phyloP scores from a whole-genome alignment of 441 rosid species.

The Jatropha multifida region DNA sequence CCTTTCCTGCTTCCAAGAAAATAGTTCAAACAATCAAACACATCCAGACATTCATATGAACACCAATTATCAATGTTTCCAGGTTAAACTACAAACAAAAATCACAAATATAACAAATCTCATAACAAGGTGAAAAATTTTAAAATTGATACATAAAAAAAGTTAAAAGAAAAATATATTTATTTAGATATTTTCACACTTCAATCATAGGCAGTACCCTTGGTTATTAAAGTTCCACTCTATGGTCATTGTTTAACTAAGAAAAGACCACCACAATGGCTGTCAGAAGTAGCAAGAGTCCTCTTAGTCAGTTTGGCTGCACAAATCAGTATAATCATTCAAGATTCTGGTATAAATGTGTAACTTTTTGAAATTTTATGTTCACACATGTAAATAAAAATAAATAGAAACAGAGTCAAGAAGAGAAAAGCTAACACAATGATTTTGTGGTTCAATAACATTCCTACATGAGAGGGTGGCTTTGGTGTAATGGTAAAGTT shows the following conservation, averaged over 20 bases:
- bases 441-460: neutral
- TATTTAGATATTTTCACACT: neutral
- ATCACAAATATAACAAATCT: constrained; percentile 2
- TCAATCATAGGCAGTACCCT: neutral
- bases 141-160: neutral
- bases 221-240: neutral
- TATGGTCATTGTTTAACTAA: neutral
- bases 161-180: neutral
- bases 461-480: neutral
- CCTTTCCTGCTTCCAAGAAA: constrained; percentile 67
- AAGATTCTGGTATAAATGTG: neutral
- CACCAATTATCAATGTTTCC: neutral
- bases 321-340: neutral
- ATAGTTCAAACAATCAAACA: constrained; percentile 26
- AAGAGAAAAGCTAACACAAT: neutral
- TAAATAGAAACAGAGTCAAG: neutral
- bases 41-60: constrained; percentile 22
- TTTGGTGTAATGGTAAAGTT: too few relatives aligned
- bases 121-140: neutral
- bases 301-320: neutral
- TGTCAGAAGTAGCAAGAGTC: neutral
- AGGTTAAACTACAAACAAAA: neutral
- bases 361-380: neutral
- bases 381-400: neutral
- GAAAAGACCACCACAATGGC: neutral